Base-by-base conservation (phyloP, 2,329 filamentous ascomycete genomes). In the Pseudonectria buxi region DNA sequence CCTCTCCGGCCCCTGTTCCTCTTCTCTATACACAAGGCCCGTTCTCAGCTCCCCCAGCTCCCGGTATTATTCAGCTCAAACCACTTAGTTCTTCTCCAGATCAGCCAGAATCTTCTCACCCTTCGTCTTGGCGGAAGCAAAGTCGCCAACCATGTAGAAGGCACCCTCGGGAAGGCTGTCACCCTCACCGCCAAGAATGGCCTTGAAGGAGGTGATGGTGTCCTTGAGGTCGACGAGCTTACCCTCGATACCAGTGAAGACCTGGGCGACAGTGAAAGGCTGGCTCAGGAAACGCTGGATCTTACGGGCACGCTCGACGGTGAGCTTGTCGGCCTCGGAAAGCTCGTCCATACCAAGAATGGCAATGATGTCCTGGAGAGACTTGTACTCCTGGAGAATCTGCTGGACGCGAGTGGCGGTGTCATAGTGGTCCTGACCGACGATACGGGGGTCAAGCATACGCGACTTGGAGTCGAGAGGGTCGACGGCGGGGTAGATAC, bases 331-430 rank as follows among this genome's bases (percentile, higher is more conserved):
- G 59, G 86, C 85, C 78, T 96, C 92, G 50, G 92, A 96, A 72
- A 98, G 74, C 69, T 98, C 92, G 71, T 98, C 92, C 92, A 98
- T 96, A 83, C 90, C 90, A 67, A 96, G 74, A 88, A 98, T 98
- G 71, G 92, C 92, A 78, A 95, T 95, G 82, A 98, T 98, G 77
- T 98, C 92, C 77, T 98, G 92, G 55, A 98, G 87, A 50, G 90
- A 96, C 86, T 96, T 96, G 86, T 98, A 98, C 79, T 96, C 92
- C 76, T 98, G 92, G 66, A 98, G 83, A 72, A 95, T 96, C 76
- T 95, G 88, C 78, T 98, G 92, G 63, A 98, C 92, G 58, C 83
- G 83, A 67, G 85, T 86, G 67, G 92, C 92, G 59, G 81, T 90
- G 46, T 88, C 68, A 83, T 98, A 98, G 80, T 98, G 92, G 46